Conservation (phyloP, 371 early-diverging fungal genomes). For the Apophysomyces trapeziformis region DNA sequence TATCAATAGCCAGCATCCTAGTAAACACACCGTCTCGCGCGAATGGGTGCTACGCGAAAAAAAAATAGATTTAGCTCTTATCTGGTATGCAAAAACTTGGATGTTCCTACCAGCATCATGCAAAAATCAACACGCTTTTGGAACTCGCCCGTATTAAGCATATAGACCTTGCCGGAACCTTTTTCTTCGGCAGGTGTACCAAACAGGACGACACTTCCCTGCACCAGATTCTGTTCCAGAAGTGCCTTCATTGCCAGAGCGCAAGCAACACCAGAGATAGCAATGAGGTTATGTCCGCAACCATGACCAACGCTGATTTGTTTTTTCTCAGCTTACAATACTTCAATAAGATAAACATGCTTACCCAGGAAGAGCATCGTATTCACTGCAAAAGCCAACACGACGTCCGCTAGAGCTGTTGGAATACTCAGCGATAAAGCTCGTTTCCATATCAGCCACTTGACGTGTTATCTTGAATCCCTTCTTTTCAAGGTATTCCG, state of each 20-base stretch:
- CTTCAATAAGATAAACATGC: neutral
- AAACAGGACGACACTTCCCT: slow-evolving; percentile 69
- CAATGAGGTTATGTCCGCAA: slow-evolving; percentile 74
- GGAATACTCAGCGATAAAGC: slow-evolving; percentile 65
- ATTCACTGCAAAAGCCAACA: slow-evolving; percentile 66
- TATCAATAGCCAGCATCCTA: slow-evolving; percentile 49
- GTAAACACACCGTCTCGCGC: slow-evolving; percentile 34
- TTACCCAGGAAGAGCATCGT: slow-evolving; percentile 70
- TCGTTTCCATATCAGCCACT: slow-evolving; percentile 63
- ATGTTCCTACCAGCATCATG: slow-evolving; percentile 69
- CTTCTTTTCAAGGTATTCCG: slow-evolving; percentile 57
- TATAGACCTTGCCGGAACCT: slow-evolving; percentile 65
- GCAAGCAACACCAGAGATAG: slow-evolving; percentile 71
- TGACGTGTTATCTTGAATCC: slow-evolving; percentile 60
- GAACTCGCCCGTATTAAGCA: slow-evolving; percentile 67
- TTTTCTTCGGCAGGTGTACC: slow-evolving; percentile 86
- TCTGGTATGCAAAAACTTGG: too few relatives aligned
- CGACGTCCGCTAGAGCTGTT: slow-evolving; percentile 43
- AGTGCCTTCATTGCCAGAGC: slow-evolving; percentile 62
- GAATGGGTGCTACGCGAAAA: slow-evolving; percentile 30
- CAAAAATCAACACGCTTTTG: slow-evolving; percentile 62
- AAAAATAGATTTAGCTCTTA: too few relatives aligned
- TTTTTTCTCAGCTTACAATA: too few relatives aligned
- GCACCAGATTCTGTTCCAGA: slow-evolving; percentile 52
- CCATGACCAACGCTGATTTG: slow-evolving; percentile 62